These are phyloP conservation scores for Ceratobasidium sp. DNA, from an alignment of 1,284 basidiomycete species.

Conservation along the genomic window DNA sequence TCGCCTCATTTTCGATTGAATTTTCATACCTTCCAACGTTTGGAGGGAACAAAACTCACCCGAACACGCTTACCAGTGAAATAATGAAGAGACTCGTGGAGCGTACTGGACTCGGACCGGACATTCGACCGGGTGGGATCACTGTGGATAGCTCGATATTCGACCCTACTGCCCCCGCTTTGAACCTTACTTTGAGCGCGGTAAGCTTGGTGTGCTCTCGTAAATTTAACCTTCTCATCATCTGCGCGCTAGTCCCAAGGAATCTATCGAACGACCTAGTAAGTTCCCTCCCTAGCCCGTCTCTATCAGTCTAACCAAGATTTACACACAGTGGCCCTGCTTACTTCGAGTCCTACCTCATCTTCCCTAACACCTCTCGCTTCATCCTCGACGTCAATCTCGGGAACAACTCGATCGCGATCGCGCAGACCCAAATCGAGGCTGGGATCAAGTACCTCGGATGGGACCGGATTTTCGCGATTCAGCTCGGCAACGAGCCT, in stretches of 20 bases:
- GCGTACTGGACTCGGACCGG: slow-evolving; percentile 53
- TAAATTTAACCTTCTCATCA: slow-evolving; percentile 4
- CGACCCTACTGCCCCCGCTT: slow-evolving; percentile 50
- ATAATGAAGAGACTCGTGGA: slow-evolving; percentile 54
- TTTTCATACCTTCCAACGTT: slow-evolving; percentile 53
- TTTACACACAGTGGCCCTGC: slow-evolving; percentile 51
- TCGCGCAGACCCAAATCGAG: slow-evolving; percentile 52
- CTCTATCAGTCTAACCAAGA: neutral
- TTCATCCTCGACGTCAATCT: slow-evolving; percentile 54
- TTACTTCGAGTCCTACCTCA: slow-evolving; percentile 52
- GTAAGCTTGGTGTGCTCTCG: slow-evolving; percentile 44
- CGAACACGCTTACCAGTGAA: slow-evolving; percentile 53
- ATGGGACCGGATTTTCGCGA: slow-evolving; percentile 52
- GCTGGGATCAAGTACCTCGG: slow-evolving; percentile 53
- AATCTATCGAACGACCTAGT: slow-evolving; percentile 54
- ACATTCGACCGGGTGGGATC: slow-evolving; percentile 55
- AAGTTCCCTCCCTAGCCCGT: too few species aligned
- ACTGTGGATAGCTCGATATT: slow-evolving; percentile 56
- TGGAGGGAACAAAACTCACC: slow-evolving; percentile 53
- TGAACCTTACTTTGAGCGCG: slow-evolving; percentile 51
- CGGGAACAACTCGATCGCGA: slow-evolving; percentile 54
- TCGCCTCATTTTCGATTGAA: slow-evolving; percentile 55
- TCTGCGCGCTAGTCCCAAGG: slow-evolving; percentile 51
- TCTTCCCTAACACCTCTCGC: slow-evolving; percentile 53
- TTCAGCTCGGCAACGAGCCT: slow-evolving; percentile 56